Conservation (phyloP, 768 basidiomycete species). For the Boletellus ananas region DNA sequence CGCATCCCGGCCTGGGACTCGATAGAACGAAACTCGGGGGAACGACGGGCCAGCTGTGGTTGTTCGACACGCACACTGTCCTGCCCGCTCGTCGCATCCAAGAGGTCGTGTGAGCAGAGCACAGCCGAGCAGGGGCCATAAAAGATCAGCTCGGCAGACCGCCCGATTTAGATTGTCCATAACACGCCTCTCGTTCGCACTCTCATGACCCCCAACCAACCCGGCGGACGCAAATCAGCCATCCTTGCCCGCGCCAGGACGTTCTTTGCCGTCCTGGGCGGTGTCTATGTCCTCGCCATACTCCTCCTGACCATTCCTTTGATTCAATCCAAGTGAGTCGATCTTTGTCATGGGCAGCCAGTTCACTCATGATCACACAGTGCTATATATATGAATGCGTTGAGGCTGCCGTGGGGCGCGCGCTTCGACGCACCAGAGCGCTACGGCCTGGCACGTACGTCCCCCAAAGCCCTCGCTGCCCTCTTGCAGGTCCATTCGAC, state of each 20-base stretch:
- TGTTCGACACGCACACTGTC: too few species aligned
- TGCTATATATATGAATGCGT: slow-evolving; percentile 59
- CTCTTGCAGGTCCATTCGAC: too few species aligned
- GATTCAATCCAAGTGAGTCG: slow-evolving; percentile 64
- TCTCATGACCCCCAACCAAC: background rate
- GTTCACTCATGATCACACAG: slow-evolving; percentile 34
- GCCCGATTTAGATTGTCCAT: too few species aligned
- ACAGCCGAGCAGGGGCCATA: too few species aligned
- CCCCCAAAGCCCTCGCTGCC: too few species aligned
- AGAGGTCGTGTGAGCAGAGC: too few species aligned
- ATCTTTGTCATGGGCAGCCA: slow-evolving; percentile 14
- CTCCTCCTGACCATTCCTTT: slow-evolving; percentile 55
- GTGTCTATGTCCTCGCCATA: slow-evolving; percentile 53
- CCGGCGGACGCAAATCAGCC: slow-evolving; percentile 5
- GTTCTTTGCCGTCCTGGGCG: slow-evolving; percentile 41
- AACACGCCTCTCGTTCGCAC: too few species aligned
- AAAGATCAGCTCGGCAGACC: too few species aligned
- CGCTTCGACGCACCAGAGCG: slow-evolving; percentile 66
- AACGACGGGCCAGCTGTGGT: too few species aligned
- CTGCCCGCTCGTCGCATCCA: too few species aligned
- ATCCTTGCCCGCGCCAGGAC: slow-evolving; percentile 29
- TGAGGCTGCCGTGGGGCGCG: slow-evolving; percentile 60
- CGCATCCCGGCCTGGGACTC: too few species aligned
- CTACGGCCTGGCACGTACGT: slow-evolving; percentile 79
- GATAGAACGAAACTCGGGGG: too few species aligned